A percentile compares a stretch with the other conserved stretches of the same genome.
phyloP scores from a whole-genome alignment of 805 yeast genomes.

The Pichia kluyveri region DNA sequence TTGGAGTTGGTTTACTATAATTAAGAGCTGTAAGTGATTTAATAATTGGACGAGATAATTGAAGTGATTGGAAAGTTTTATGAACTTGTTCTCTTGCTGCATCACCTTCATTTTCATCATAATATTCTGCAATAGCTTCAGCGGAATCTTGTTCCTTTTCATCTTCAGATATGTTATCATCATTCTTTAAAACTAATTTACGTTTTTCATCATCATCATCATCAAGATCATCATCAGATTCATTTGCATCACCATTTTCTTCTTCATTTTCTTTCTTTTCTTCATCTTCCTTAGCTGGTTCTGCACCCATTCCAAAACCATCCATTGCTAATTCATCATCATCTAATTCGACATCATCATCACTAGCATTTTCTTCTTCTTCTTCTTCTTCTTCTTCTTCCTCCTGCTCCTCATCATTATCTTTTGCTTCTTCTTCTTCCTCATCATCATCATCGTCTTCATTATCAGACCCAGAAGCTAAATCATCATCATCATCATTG shows the following conservation, averaged over 20 bases:
- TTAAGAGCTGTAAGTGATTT: slow-evolving; percentile 77
- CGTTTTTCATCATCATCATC: slow-evolving; percentile 20
- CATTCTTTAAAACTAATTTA: slow-evolving; percentile 15
- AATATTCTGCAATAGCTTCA: slow-evolving; percentile 77
- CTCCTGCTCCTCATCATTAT: background rate
- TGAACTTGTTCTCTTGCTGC: slow-evolving; percentile 35
- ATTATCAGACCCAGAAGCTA: slow-evolving; percentile 31
- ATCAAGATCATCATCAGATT: slow-evolving; percentile 28
- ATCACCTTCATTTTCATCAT: slow-evolving; percentile 50
- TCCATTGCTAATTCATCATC: slow-evolving; percentile 34
- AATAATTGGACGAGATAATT: slow-evolving; percentile 82
- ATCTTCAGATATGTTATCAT: slow-evolving; percentile 18
- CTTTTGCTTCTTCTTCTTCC: slow-evolving; percentile 25
- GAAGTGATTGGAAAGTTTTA: slow-evolving; percentile 63
- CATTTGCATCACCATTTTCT: slow-evolving; percentile 13
- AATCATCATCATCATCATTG: slow-evolving; percentile 22
- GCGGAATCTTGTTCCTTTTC: slow-evolving; percentile 61
- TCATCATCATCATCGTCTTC: slow-evolving; percentile 23
- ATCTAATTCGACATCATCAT: slow-evolving; percentile 9
- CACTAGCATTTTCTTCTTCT: slow-evolving; percentile 21
- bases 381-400: slow-evolving; percentile 7
- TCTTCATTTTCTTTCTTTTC: slow-evolving; percentile 16
- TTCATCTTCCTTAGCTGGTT: slow-evolving; percentile 14
- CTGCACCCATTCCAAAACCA: slow-evolving; percentile 32
- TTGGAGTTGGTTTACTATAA: slow-evolving; percentile 84